Conservation (phyloP, 2,329 filamentous ascomycete species). For the Scortechinia acanthostroma region DNA sequence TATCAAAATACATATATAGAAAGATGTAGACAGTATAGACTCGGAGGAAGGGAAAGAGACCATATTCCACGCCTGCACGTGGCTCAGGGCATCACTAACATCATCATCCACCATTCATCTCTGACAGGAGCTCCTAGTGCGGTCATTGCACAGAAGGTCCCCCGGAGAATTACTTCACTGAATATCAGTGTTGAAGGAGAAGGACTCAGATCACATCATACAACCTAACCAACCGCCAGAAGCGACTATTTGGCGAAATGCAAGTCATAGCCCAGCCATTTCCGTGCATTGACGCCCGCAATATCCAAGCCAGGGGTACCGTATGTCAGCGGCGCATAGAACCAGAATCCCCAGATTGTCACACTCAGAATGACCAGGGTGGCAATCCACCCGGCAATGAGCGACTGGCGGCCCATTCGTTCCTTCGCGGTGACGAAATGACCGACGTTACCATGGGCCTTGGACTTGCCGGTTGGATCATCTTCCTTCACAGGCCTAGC, state of each 20-base stretch:
- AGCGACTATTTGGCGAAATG: conserved; percentile 57
- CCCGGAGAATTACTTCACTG: too few relatives aligned
- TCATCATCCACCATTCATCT: too few relatives aligned
- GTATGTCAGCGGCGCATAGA: conserved; percentile 60
- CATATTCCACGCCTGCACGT: too few relatives aligned
- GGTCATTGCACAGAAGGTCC: too few relatives aligned
- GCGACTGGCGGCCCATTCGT: conserved; percentile 43
- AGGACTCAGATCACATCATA: too few relatives aligned
- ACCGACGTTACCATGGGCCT: background rate
- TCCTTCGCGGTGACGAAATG: conserved; percentile 44
- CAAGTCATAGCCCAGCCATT: conserved; percentile 62
- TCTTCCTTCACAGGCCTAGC: conserved; percentile 22
- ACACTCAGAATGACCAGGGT: conserved; percentile 40
- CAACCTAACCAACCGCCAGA: background rate
- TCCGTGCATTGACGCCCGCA: conserved; percentile 45
- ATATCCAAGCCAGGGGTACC: conserved; percentile 52
- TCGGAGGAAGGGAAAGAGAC: too few relatives aligned
- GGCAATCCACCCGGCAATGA: conserved; percentile 50
- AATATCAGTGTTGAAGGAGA: too few relatives aligned
- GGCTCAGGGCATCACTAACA: too few relatives aligned
- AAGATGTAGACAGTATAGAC: too few relatives aligned
- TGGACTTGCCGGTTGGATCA: conserved; percentile 15
- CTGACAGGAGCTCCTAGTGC: too few relatives aligned
- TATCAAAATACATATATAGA: too few relatives aligned
- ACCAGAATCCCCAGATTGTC: conserved; percentile 50